phyloP scores from a whole-genome alignment of 1,284 basidiomycete species.

The Cryptococcus amylolentus region DNA sequence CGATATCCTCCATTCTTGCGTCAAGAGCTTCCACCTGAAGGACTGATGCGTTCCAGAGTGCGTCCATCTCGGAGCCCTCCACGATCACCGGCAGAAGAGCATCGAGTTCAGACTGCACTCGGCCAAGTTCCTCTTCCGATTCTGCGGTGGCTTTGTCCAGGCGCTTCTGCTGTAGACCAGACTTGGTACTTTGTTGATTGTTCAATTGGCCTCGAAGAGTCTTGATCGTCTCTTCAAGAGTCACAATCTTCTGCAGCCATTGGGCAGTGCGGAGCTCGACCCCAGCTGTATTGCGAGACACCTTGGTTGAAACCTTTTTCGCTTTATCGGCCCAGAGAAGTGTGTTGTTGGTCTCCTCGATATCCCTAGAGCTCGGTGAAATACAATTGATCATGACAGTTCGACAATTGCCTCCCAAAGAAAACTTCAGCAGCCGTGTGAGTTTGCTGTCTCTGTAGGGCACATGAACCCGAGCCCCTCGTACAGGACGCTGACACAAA shows the following conservation, averaged over 20 bases:
- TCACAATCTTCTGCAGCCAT: constrained; percentile 88
- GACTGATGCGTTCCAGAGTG: constrained; percentile 71
- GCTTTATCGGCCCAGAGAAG: constrained; percentile 92
- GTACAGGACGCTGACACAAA: constrained; percentile 68
- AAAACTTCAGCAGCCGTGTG: constrained; percentile 91
- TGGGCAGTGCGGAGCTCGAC: constrained; percentile 88
- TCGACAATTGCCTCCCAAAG: constrained; percentile 93
- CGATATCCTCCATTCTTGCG: constrained; percentile 63
- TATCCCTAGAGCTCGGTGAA: constrained; percentile 87
- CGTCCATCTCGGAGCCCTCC: constrained; percentile 73
- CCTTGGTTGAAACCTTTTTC: constrained; percentile 92
- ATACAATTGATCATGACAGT: constrained; percentile 98
- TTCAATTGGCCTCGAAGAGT: constrained; percentile 71
- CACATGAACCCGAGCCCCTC: constrained; percentile 76
- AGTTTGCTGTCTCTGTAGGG: constrained; percentile 97
- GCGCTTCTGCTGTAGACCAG: constrained; percentile 37
- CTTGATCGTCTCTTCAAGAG: constrained; percentile 49
- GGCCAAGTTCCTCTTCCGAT: constrained; percentile 65
- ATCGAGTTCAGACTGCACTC: constrained; percentile 65
- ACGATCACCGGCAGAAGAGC: constrained; percentile 65
- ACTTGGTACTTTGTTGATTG: constrained; percentile 22
- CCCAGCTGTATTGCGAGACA: constrained; percentile 85
- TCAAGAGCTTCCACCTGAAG: constrained; percentile 64
- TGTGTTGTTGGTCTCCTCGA: constrained; percentile 96
- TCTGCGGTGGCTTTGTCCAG: constrained; percentile 64